Evolutionary conservation across 1,284 basidiomycete species (phyloP), one percentile per base, ranked within the genome.

Genomic region (Ceratobasidium sp.): DNA sequence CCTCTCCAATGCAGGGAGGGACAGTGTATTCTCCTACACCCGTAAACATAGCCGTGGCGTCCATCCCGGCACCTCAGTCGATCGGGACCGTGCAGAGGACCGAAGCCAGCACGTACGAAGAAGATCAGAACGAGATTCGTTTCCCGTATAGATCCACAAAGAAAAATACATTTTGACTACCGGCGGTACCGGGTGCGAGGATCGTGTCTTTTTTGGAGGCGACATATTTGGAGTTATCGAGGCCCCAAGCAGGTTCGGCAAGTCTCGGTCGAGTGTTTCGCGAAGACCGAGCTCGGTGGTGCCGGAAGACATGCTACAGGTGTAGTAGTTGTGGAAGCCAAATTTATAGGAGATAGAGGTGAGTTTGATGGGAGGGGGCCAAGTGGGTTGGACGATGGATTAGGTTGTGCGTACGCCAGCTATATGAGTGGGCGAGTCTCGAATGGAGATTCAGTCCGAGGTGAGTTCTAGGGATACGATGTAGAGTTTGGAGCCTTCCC

Each of bases 241-340:
- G 80, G 0, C 21, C n/a, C 88, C 89, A 92, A 47, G 84, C 82
- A 0, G 90, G 88, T 11, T 78, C 79, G 13, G 83, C 84, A 91
- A 92, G 76, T 93, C 92, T 61, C 87, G 78, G 13, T 81, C 76
- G 1, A 87, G 69, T 0, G 88, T 82, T 28, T 81, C 73, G 0
- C 82, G 75, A 9, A 92, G 82, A 1, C 89, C 80, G 0, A 85
- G 81, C 18, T 71, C 26, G 49, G 73, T 55, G 0, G 78, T 77
- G 1, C 81, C 80, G 21, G 79, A 76, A 0, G 78, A 72, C 41
- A 84, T 69, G 8, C 79, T 78, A 79, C 87, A 89, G 47, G 80
- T 83, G 84, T 88, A 92, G 0, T 91, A 91, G 76, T 93, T 93
- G 66, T 87, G 84, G 78, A 85, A 94, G 0, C 89, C 89, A n/a